Base-by-base conservation (phyloP, 805 yeast genomes). In the Ogataea thermomethanolica region DNA sequence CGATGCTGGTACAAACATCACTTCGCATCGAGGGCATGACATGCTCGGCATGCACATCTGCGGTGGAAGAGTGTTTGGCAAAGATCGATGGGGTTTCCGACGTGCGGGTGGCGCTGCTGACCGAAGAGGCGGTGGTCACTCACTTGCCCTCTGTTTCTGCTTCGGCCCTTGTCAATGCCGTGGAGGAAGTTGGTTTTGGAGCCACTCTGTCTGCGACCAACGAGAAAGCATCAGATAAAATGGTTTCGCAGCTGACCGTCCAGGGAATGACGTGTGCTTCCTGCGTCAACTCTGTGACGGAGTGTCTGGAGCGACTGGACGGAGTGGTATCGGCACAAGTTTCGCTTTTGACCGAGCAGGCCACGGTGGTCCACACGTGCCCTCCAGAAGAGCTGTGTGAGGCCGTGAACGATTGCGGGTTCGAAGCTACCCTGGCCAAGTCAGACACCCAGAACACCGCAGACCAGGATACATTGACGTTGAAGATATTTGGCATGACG, bases 261-360 rank as follows among this genome's bases (percentile, higher is more conserved):
- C 54, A 61, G 11, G 96, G 96, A 5, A 88, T 88, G 96, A 88
- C 96, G 5, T 89, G 96, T 55, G 80, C 88, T 4, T 74, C 91
- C 4, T 89, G 96, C 56, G 74, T 81, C 1, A 69, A 81, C 1
- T 66, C 89, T 1, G 74, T 89, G 17, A 74, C 81, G 0, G 61
- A 65, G 20, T 80, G 80, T 1, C 54, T 87, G 21, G 63, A 69
- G 39, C 55, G 55, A 0, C 39, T 76, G 7, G 62, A 65, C 0
- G 84, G 84, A 1, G 84, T 87, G 2, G 34, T 53, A 1, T 54
- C 61, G 4, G 84, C 72, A 1, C 67, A 73, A 5, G 85, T 89
- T 2, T 81, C 95, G 2, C 69, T 86, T 14, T 65, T 84, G 9
- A 85, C 95, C 0, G 90, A 84, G 50, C 72, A 74, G 28, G 95